Base-by-base conservation (phyloP, 352 stramenopile species). In the Halophytophthora polymorphica region DNA sequence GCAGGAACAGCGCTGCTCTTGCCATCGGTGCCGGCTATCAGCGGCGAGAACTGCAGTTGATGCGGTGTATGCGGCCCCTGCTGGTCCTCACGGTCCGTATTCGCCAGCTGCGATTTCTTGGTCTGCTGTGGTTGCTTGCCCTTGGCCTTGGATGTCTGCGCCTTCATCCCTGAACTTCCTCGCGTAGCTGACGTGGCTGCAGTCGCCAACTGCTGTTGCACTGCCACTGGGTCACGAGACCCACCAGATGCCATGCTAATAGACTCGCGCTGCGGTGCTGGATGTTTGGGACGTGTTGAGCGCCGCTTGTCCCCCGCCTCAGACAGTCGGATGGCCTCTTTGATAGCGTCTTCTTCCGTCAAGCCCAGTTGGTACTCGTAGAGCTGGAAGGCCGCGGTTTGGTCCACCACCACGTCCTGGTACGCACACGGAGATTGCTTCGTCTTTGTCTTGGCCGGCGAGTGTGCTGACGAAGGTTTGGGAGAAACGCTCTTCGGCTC, bases 321-420 rank as follows among this genome's bases (percentile, higher is more conserved):
- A 1, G 65, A 74, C 13, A 74, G 50, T 28, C 65, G 46, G 45
- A 71, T 35, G 15, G 65, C 65, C 25, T 71, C 61, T 21, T 64
- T 64, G 0, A 71, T 25, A 1, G 65, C 65, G 17, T 71, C 53
- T 22, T 74, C 53, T 36, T 74, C 65, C 2, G 50, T 71, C 50
- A 74, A 42, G 3, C 65, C 65, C 37, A 61, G 45, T 38, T 74
- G 65, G 19, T 63, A 71, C 28, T 66, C 45, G 31, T 63, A 65
- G 17, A 56, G 47, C 21, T 74, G 61, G 8, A 69, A 35, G 6
- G 51, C 60, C 19, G 56, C 69, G 13, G 64, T 45, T 29, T 73
- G 60, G 5, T 57, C 51, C n/a, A 69, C 42, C 13, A 61, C 38
- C n/a, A 28, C 35, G 21, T 54, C 37, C 8, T 39, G 18, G 15